These are phyloP conservation scores for Lentinula guzmanii DNA, from an alignment of 768 basidiomycete genomes.

Conservation along the genomic window DNA sequence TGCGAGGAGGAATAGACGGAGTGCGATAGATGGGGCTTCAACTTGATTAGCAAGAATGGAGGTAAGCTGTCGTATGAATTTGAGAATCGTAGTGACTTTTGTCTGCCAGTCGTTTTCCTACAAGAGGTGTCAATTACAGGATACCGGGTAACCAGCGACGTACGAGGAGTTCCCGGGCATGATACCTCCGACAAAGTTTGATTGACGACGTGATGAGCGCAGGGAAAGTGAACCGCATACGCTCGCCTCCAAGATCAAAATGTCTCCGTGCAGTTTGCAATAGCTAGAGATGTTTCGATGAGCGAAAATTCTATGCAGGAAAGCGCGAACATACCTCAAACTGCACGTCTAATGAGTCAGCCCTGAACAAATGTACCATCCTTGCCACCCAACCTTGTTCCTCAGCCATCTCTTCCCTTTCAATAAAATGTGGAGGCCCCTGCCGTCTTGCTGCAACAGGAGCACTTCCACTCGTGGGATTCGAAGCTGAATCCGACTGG, in stretches of 20 bases:
- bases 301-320: background rate
- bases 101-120: conserved; percentile 85
- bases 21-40: conserved; percentile 86
- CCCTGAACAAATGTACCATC: conserved; percentile 93
- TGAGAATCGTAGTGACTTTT: conserved; percentile 84
- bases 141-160: conserved; percentile 29
- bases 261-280: conserved; percentile 87
- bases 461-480: conserved; percentile 23
- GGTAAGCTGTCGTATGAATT: conserved; percentile 90
- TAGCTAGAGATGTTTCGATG: conserved; percentile 40
- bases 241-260: conserved; percentile 87
- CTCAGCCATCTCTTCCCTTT: conserved; percentile 90
- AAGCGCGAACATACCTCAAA: conserved; percentile 57
- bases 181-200: conserved; percentile 89
- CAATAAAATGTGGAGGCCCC: conserved; percentile 44
- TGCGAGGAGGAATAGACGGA: conserved; percentile 91
- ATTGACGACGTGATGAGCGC: conserved; percentile 91
- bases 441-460: conserved; percentile 42
- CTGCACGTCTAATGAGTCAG: conserved; percentile 82
- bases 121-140: background rate
- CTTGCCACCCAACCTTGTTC: conserved; percentile 99
- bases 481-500: conserved; percentile 49
- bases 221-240: conserved; percentile 96
- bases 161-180: conserved; percentile 57
- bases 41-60: conserved; percentile 91